Percentiles rank a stretch among this genome's conserved stretches.
phyloP scores from a whole-genome alignment of 257 asterid genomes.

The Solanum chmielewskii region DNA sequence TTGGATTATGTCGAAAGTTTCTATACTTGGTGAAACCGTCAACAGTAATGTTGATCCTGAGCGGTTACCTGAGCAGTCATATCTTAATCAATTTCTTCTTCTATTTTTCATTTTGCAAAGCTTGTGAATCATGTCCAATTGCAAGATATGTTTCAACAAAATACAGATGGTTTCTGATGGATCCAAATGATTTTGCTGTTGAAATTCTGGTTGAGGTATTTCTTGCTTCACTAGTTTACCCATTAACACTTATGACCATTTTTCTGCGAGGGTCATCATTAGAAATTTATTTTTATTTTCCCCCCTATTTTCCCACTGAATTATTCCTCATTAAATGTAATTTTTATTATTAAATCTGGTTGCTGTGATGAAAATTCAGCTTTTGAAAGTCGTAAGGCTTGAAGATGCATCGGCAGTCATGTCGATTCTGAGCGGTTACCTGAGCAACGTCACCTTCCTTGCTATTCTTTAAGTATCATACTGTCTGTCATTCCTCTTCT shows the following conservation, averaged over 20 bases:
- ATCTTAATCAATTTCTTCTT: not conserved
- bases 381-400: not conserved
- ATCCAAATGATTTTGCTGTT: not conserved
- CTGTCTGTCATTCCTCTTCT: not conserved
- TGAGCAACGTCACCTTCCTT: conserved; percentile 7
- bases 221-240: not conserved
- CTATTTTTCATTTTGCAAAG: not conserved
- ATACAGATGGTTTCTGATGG: not conserved
- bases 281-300: not conserved
- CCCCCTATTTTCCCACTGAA: not conserved
- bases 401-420: conserved; percentile 2
- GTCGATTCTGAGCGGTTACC: conserved; percentile 29
- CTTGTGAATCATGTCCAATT: not conserved
- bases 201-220: not conserved
- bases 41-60: not conserved
- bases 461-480: not conserved
- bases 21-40: not conserved
- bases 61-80: not conserved
- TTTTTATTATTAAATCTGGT: not conserved
- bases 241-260: not conserved
- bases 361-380: conserved; percentile 16
- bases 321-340: not conserved
- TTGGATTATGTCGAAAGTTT: not conserved
- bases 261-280: not conserved
- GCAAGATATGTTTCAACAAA: not conserved